Base-by-base conservation (phyloP, 768 basidiomycete species). In the Pisolithus marmoratus region DNA sequence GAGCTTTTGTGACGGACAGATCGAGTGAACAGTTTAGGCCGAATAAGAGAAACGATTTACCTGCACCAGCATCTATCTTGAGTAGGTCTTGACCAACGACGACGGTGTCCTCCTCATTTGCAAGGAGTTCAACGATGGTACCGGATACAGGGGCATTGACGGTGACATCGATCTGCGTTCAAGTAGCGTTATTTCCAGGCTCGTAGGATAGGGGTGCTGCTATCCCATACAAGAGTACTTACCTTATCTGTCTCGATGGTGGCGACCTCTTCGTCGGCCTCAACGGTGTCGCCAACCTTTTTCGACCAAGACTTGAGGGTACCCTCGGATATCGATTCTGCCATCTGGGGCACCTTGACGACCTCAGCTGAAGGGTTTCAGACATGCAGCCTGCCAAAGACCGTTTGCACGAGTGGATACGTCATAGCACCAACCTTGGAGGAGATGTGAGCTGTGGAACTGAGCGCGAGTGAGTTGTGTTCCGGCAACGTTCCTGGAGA, bases 191-290 rank as follows among this genome's bases (percentile, higher is more conserved):
- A 48, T 41, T 43, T 34, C 31, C 45, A 45, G 20, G 27, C 27
- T 12, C 14, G 19, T n/a, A 34, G 27, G 15, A 20, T 15, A 20
- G 12, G n/a, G 11, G 43, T 43, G n/a, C 22, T 17, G 17, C 8
- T 37, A 12, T 45, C 29, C 15, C 15, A 41, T 15, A 2, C 27
- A 48, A 9, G 24, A 40, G 15, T 12, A 53, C 74, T 51, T 54
- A 91, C 95, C 87, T 98, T 97, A 78, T 99, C 95, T 8, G 95
- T 99, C 74, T 98, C 95, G 58, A 98, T 97, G 42, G 93, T 95
- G 15, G 93, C 95, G 40, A 99, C 79, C 73, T 99, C 95, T 72
- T 98, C 95, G 66, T 98, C 95, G 26, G 76, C 85, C 65, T 85
- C 81, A 51, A 98, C 94, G 52, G 74, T 79, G 66, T 99, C 95